These are phyloP conservation scores for Eucalyptus cloeziana DNA, from an alignment of 345 rosid genomes.

Conservation along the genomic window DNA sequence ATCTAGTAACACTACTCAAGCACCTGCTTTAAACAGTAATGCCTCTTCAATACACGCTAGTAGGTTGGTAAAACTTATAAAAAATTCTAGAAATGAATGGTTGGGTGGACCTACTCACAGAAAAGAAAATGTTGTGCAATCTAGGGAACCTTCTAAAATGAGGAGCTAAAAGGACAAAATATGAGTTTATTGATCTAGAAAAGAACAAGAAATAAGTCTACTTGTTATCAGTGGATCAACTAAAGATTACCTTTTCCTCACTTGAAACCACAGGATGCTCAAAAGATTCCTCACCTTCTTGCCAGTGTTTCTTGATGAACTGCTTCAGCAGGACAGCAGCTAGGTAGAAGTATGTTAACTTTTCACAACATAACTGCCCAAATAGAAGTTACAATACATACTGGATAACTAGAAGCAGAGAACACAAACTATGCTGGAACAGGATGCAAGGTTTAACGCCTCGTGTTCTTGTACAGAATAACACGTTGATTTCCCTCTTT, in stretches of 20 bases:
- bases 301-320: constrained; percentile 86
- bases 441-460: neutral
- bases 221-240: neutral
- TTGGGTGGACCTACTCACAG: neutral
- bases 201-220: neutral
- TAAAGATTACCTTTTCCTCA: constrained; percentile 57
- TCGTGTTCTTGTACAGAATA: neutral
- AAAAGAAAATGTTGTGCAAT: neutral
- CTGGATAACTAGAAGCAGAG: neutral
- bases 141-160: neutral
- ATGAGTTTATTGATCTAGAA: neutral
- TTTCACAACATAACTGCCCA: constrained; percentile 1
- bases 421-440: neutral
- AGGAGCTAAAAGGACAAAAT: neutral
- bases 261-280: constrained; percentile 61
- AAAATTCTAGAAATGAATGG: neutral
- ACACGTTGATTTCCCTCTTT: neutral
- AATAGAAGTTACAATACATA: neutral
- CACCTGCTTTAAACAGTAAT: neutral
- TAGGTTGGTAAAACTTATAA: neutral
- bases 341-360: constrained; percentile 58
- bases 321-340: constrained; percentile 93
- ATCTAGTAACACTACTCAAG: neutral
- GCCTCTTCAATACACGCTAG: neutral
- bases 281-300: constrained; percentile 70